Conservation (phyloP, 441 rosid genomes). For the Biscutella laevigata region DNA sequence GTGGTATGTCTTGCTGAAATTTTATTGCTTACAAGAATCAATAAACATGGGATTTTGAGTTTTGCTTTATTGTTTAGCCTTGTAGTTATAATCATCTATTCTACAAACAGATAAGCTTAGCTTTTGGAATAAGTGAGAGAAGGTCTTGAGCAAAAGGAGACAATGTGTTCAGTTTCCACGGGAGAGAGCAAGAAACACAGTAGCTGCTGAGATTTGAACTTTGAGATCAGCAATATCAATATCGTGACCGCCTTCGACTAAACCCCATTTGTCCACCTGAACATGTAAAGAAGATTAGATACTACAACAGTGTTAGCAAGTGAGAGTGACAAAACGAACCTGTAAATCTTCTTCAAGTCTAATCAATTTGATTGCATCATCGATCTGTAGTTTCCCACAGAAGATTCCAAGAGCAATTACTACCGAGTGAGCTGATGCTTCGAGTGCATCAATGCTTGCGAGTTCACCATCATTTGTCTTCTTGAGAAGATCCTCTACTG, state of each 20-base stretch:
- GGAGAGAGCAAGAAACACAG: conserved; percentile 79
- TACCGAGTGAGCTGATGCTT: conserved; percentile 77
- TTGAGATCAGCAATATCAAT: conserved; percentile 87
- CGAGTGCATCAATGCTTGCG: conserved; percentile 84
- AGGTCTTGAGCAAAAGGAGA: background rate
- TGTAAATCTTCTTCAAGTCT: conserved; percentile 97
- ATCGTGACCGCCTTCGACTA: conserved; percentile 97
- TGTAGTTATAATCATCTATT: conserved; percentile 2
- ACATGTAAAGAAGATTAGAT: no score
- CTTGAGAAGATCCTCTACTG: conserved; percentile 55
- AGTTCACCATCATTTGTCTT: conserved; percentile 70
- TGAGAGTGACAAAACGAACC: conserved; percentile 33
- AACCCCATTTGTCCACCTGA: conserved; percentile 90
- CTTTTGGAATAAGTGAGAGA: background rate
- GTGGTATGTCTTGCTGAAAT: background rate
- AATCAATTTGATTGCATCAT: conserved; percentile 77
- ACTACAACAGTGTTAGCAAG: no score
- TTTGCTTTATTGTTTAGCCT: conserved; percentile 10
- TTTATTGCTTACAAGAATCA: background rate
- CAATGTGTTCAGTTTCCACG: conserved; percentile 30
- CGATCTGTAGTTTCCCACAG: conserved; percentile 68
- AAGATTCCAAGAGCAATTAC: conserved; percentile 61
- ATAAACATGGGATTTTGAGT: background rate
- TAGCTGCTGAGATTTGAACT: conserved; percentile 83
- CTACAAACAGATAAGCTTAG: conserved; percentile 15